phyloP scores from a whole-genome alignment of 768 basidiomycete genomes.

The Tephrocybe sp. region DNA sequence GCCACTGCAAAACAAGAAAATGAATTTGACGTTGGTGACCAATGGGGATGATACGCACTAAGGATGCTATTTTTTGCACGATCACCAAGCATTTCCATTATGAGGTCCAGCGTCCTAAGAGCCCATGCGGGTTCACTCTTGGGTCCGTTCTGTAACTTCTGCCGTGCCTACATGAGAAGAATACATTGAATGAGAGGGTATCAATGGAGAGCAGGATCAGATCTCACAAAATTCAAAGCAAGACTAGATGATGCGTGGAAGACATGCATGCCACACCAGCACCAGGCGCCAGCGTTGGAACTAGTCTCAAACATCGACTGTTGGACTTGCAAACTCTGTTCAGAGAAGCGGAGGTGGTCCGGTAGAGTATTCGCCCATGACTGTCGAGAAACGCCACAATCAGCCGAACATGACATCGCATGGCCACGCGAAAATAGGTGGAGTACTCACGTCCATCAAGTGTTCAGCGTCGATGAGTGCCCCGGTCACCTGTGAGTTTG shows the following conservation, averaged over 20 bases:
- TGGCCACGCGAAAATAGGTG: background rate
- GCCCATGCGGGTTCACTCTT: constrained; percentile 43
- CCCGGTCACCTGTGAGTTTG: constrained; percentile 30
- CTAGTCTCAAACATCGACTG: constrained; percentile 77
- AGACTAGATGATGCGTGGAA: constrained; percentile 68
- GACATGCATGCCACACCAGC: constrained; percentile 72
- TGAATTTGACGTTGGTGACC: background rate
- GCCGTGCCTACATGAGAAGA: constrained; percentile 32
- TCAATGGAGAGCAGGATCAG: constrained; percentile 6
- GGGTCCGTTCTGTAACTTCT: constrained; percentile 34
- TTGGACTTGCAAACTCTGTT: constrained; percentile 66
- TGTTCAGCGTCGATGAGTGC: constrained; percentile 41
- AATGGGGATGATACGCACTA: constrained; percentile 27
- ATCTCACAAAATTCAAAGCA: constrained; percentile 60
- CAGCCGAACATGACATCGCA: background rate
- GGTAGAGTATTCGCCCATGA: constrained; percentile 66
- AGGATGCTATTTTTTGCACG: constrained; percentile 48
- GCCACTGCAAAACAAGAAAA: constrained; percentile 45
- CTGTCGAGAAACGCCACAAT: constrained; percentile 8
- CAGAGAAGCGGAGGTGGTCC: constrained; percentile 66
- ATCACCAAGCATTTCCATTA: constrained; percentile 46
- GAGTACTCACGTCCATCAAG: constrained; percentile 39
- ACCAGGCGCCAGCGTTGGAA: constrained; percentile 79
- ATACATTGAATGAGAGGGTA: background rate
- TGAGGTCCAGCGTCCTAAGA: constrained; percentile 37